Base-by-base conservation (phyloP, 2,329 filamentous ascomycete species). In the Claviceps maximensis region DNA sequence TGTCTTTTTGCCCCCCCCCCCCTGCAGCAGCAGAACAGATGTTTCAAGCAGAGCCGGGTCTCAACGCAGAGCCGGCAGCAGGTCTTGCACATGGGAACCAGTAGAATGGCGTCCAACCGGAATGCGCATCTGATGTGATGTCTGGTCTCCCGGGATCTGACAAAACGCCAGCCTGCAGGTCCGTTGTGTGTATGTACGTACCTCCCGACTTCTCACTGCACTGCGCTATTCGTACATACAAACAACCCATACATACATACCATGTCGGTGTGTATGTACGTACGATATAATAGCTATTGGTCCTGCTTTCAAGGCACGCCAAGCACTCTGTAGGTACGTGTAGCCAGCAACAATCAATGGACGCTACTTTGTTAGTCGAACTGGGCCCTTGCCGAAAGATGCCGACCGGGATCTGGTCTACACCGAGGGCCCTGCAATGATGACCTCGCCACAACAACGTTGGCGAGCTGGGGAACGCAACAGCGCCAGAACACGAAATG, bases 151-250 rank as follows among this genome's bases (percentile, higher is more conserved):
- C 47, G 53, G 41, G 52, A 58, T 56, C 31, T 56, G 29, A 29
- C 54, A 41, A 33, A 44, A 51, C 44, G 53, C 41, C 10, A 44
- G 21, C 23, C 52, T 53, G 52, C 50, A 57, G 41, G 46, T 55
- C 57, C n/a, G n/a, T n/a, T n/a, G n/a, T n/a, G n/a, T 42, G 46
- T 53, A 56, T 50, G 54, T 59, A 58, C 6, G 44, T 46, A 46
- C 23, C n/a, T n/a, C n/a, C n/a, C n/a, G n/a, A n/a, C n/a, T n/a
- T n/a, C n/a, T n/a, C n/a, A n/a, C n/a, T n/a, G n/a, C n/a, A n/a
- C n/a, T n/a, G n/a, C n/a, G n/a, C n/a, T n/a, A n/a, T n/a, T n/a
- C n/a, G n/a, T n/a, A n/a, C n/a, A n/a, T n/a, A n/a, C n/a, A n/a
- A n/a, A n/a, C n/a, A n/a, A n/a, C n/a, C n/a, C n/a, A n/a, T n/a